Base-by-base conservation (phyloP, 2,329 filamentous ascomycete species). In the Cladorrhinum sp. region DNA sequence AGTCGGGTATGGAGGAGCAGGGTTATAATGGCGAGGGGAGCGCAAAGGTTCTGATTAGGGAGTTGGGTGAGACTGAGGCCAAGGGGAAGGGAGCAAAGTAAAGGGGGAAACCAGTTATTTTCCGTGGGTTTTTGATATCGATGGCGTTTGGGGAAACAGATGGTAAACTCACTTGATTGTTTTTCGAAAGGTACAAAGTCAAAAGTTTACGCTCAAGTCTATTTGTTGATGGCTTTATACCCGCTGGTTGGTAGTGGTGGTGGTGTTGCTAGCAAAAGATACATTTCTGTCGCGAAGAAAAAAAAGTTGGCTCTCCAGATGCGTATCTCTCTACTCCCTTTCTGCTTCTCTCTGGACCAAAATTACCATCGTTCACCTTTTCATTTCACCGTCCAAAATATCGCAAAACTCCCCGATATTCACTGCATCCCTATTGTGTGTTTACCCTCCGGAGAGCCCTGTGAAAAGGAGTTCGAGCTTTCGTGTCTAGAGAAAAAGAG, bases 41-140 rank as follows among this genome's bases (percentile, higher is more conserved):
- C 57, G 86, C 94, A 4, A 89, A 88, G 68, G 83, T 99, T 28
- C 86, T 90, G 71, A 84, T 99, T 26, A 82, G 94, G 62, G 92
- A 96, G 76, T 79, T 99, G 57, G 86, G 88, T 5, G 92, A 96
- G 70, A 90, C 86, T 8, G 95, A 99, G 76, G 92, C 93, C 3
- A 92, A 93, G 76, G 89, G 88, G 21, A 96, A 96, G 77, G 86
- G 86, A 4, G 80, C 85, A 49, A 93, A 92, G 77, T 88, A 73
- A 74, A 18, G 9, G 33, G n/a, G n/a, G n/a, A n/a, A n/a, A n/a
- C n/a, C n/a, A n/a, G n/a, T n/a, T n/a, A n/a, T n/a, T n/a, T n/a
- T n/a, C n/a, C n/a, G n/a, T n/a, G n/a, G n/a, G n/a, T n/a, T n/a
- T n/a, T n/a, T n/a, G n/a, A n/a, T n/a, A n/a, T 46, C 18, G 8